phyloP scores from a whole-genome alignment of 2,329 filamentous ascomycete species.

The Talaromyces pinophilus region DNA sequence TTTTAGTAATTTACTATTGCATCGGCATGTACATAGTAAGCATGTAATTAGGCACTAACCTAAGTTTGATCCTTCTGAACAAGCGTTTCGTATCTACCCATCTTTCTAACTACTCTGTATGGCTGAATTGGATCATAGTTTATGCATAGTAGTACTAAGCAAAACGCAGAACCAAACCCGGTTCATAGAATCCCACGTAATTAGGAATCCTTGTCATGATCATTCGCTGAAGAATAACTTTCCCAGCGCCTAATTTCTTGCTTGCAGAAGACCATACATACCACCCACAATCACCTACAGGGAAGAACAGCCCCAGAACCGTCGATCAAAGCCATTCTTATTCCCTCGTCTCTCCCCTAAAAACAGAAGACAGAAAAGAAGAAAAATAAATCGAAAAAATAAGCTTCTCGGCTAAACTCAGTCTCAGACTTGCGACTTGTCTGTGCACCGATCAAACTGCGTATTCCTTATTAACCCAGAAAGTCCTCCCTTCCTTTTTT shows the following conservation, averaged over 20 bases:
- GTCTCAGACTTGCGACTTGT: not conserved
- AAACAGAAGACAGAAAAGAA: not conserved
- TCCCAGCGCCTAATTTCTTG: not conserved
- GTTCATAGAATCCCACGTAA: not conserved
- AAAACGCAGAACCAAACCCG: not conserved
- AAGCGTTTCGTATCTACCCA: not conserved
- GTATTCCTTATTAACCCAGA: not conserved
- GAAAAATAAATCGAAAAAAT: not conserved
- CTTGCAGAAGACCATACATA: not conserved
- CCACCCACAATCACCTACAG: not conserved
- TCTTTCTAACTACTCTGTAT: not conserved
- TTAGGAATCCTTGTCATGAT: not conserved
- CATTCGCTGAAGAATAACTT: not conserved
- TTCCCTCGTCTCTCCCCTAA: not conserved
- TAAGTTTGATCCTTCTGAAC: not conserved
- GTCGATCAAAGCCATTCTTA: slow-evolving; percentile 3
- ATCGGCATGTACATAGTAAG: not conserved
- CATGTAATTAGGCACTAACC: not conserved
- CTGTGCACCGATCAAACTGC: slow-evolving; percentile 3
- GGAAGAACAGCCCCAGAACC: not conserved
- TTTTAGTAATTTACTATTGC: not conserved
- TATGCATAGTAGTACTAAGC: slow-evolving; percentile 1
- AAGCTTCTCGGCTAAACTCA: slow-evolving; percentile 7
- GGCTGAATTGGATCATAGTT: not conserved
- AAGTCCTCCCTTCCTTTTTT: not conserved